phyloP scores from a whole-genome alignment of 129 eudicot genomes.

The Flaveria sonorensis region DNA sequence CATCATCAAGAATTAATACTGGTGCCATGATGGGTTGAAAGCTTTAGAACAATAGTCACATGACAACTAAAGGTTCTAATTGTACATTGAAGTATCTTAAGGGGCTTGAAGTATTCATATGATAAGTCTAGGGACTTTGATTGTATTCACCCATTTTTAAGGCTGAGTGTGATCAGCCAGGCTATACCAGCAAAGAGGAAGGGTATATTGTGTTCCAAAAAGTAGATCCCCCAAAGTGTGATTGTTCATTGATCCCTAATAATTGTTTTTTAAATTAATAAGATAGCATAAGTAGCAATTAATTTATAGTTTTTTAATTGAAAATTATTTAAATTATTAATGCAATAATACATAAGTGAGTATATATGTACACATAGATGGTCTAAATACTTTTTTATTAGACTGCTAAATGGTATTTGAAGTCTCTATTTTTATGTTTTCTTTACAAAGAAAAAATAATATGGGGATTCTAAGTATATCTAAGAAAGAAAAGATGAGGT shows the following conservation, averaged over 20 bases:
- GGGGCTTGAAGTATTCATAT: not conserved
- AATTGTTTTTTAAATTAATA: conserved; percentile 26
- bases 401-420: not conserved
- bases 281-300: conserved; percentile 20
- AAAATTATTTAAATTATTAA: not conserved
- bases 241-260: conserved; percentile 43
- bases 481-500: too few species aligned
- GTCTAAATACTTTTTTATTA: not conserved
- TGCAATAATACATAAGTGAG: conserved; percentile 12
- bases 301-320: not conserved
- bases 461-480: not conserved
- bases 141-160: not conserved
- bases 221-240: conserved; percentile 36
- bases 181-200: conserved; percentile 38
- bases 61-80: too few species aligned
- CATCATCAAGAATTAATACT: too few species aligned
- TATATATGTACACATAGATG: not conserved
- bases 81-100: not conserved
- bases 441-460: not conserved
- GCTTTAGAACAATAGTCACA: too few species aligned
- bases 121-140: conserved; percentile 8
- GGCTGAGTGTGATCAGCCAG: conserved; percentile 34
- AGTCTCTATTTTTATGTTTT: not conserved
- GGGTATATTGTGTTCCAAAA: conserved; percentile 42
- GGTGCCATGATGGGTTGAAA: too few species aligned